phyloP scores from a whole-genome alignment of 2,329 filamentous ascomycete genomes.

The Paraconiothyrium brasiliense region DNA sequence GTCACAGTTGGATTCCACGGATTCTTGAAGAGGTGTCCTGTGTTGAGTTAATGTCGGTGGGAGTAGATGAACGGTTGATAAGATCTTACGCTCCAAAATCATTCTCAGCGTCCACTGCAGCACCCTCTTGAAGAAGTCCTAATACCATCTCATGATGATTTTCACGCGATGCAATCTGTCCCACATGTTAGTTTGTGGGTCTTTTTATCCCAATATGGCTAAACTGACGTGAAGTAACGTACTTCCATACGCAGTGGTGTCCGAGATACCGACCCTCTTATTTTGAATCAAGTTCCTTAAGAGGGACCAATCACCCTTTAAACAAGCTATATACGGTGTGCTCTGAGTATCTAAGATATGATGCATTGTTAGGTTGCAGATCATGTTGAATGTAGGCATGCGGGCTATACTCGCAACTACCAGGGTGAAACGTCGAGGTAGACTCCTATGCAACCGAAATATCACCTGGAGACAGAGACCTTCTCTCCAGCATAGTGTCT shows the following conservation, averaged over 20 bases:
- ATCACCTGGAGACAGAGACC: neutral
- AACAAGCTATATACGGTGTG: neutral
- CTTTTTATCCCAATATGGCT: too few species aligned
- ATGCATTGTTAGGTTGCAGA: neutral
- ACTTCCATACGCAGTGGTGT: constrained; percentile 10
- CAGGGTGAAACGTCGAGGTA: neutral
- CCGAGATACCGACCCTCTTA: neutral
- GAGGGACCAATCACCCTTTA: neutral
- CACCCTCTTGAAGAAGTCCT: constrained; percentile 10
- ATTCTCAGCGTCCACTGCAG: constrained; percentile 16
- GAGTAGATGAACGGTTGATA: neutral
- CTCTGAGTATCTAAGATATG: neutral
- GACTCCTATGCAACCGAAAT: neutral
- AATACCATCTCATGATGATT: constrained; percentile 10
- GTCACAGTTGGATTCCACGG: neutral
- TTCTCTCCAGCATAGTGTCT: neutral
- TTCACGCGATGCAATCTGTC: constrained; percentile 13
- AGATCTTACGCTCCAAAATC: constrained; percentile 19
- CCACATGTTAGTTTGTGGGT: neutral
- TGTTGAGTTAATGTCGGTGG: neutral
- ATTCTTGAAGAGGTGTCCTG: constrained; percentile 20
- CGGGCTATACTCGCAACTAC: neutral
- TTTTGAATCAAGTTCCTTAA: constrained; percentile 8
- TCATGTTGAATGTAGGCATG: neutral
- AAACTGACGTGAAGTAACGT: constrained; percentile 22